Percentiles rank a stretch among this genome's conserved stretches.
These are phyloP conservation scores for Paramecium sexaurelia DNA, from an alignment of 73 alveolate species.

Conservation along the genomic window DNA sequence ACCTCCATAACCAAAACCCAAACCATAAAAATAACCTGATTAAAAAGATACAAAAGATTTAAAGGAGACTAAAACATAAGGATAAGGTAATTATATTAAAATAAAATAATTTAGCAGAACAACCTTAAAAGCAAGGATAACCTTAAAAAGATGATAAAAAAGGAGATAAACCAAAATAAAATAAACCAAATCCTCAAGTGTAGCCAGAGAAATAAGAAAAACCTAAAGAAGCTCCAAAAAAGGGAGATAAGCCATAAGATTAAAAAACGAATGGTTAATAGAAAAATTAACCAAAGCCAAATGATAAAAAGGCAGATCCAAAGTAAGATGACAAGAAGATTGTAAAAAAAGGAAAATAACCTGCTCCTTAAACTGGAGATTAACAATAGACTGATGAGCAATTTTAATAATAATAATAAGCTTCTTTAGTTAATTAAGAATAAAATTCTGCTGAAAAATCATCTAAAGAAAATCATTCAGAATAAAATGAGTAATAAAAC, in stretches of 20 bases:
- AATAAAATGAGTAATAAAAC: not conserved
- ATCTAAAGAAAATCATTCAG: not conserved
- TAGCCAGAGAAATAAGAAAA: not conserved
- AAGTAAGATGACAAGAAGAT: slow-evolving; percentile 18
- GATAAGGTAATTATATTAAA: not conserved
- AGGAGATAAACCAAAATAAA: not conserved
- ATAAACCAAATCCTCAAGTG: not conserved
- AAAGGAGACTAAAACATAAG: not conserved
- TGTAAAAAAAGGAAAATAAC: slow-evolving; percentile 8
- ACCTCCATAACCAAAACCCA: not conserved
- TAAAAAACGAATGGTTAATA: not conserved
- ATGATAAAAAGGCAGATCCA: not conserved
- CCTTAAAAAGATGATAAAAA: slow-evolving; percentile 4
- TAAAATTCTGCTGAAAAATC: not conserved
- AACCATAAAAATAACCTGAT: slow-evolving; percentile 8
- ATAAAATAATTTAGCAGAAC: not conserved
- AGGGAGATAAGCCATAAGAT: not conserved
- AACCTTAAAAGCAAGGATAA: not conserved
- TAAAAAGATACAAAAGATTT: not conserved
- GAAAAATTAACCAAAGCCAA: not conserved
- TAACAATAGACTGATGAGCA: not conserved
- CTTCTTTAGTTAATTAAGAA: not conserved
- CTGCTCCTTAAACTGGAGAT: not conserved
- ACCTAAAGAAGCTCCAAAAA: not conserved
- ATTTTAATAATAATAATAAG: not conserved